Percentiles rank a stretch among this genome's conserved stretches.
Evolutionary conservation across 192 early-diverging fungal species (phyloP).

Genomic region (Gonapodya sp.): DNA sequence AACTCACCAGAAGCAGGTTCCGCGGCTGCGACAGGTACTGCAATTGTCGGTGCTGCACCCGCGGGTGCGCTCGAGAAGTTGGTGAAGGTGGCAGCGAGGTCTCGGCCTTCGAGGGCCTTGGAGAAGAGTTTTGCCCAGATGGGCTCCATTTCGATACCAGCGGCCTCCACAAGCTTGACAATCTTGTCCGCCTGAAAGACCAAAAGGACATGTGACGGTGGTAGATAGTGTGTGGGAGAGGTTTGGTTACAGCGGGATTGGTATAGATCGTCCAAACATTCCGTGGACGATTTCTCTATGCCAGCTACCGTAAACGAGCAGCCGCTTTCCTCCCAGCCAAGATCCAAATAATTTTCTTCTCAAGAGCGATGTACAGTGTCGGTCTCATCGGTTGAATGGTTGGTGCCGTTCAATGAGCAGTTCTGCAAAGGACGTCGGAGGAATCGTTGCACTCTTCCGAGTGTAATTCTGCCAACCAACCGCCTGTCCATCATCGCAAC

Average conservation of each 20-base stretch:
- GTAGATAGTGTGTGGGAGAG: background rate
- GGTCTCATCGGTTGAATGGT: too few species aligned
- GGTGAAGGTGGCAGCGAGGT: constrained; percentile 8
- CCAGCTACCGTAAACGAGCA: too few species aligned
- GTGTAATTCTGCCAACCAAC: background rate
- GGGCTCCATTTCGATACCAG: constrained; percentile 9
- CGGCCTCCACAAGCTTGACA: background rate
- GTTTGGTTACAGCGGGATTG: background rate
- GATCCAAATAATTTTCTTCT: too few species aligned
- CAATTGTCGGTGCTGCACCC: background rate
- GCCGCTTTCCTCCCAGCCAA: too few species aligned
- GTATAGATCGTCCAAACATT: too few species aligned
- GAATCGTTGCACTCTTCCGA: background rate
- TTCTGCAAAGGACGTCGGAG: background rate
- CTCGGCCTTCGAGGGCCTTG: constrained; percentile 2
- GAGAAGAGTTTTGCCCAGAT: constrained; percentile 13
- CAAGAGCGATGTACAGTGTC: too few species aligned
- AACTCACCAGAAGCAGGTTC: background rate
- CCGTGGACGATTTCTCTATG: too few species aligned
- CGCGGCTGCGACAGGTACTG: background rate
- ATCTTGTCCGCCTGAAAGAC: constrained; percentile 9
- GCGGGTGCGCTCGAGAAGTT: background rate
- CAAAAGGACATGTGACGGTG: background rate
- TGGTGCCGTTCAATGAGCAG: too few species aligned
- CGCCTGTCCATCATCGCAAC: background rate